Conservation (phyloP, 2,329 filamentous ascomycete species). For the Pezicula radicicola region DNA sequence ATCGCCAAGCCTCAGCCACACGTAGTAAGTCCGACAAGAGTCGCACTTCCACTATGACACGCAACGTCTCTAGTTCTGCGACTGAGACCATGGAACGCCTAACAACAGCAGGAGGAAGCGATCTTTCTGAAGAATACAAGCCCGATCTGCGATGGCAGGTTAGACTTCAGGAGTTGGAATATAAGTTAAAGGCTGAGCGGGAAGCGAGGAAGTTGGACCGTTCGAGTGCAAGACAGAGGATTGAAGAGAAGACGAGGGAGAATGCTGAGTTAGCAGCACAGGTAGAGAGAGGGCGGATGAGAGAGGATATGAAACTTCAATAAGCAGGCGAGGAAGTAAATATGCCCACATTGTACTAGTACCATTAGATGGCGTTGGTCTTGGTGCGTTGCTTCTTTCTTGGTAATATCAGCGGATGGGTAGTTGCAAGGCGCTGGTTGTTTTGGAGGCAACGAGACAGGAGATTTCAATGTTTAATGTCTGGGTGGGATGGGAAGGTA, state of each 20-base stretch:
- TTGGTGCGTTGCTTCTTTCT: no score
- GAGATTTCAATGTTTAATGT: no score
- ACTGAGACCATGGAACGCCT: constrained; percentile 27
- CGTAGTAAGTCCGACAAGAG: constrained; percentile 14
- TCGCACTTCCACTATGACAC: constrained; percentile 42
- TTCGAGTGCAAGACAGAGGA: constrained; percentile 73
- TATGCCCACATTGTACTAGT: no score
- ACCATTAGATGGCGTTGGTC: no score
- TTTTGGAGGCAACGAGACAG: no score
- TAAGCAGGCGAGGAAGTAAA: not conserved
- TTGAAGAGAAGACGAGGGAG: constrained; percentile 73
- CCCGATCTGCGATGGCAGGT: constrained; percentile 72
- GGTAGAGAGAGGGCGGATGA: constrained; percentile 40
- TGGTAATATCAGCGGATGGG: no score
- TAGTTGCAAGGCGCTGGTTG: no score
- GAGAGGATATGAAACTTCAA: constrained; percentile 12
- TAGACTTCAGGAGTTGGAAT: constrained; percentile 81
- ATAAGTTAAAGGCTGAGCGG: constrained; percentile 82
- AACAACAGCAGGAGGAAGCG: constrained; percentile 39
- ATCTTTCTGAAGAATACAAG: constrained; percentile 44
- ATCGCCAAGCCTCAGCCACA: constrained; percentile 2
- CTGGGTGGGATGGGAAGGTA: no score
- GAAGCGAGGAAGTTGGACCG: constrained; percentile 84
- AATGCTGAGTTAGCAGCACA: constrained; percentile 67
- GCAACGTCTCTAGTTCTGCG: constrained; percentile 47